These are phyloP conservation scores for Candida cerambycidarum DNA, from an alignment of 805 yeast species.

Conservation along the genomic window DNA sequence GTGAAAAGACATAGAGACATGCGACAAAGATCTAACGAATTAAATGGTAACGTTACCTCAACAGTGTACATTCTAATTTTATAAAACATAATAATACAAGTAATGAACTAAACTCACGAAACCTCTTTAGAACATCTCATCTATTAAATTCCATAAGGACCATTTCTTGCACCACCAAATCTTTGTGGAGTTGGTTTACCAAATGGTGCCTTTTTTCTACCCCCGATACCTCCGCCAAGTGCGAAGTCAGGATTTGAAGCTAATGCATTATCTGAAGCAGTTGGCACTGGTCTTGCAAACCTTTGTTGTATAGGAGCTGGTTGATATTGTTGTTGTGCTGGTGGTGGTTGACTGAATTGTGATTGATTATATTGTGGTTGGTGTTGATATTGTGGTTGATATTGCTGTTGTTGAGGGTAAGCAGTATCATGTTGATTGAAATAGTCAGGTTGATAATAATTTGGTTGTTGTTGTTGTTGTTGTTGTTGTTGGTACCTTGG, in stretches of 20 bases:
- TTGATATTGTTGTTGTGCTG: slow-evolving; percentile 15
- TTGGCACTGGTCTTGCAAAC: slow-evolving; percentile 22
- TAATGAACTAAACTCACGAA: not conserved
- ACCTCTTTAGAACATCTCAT: not conserved
- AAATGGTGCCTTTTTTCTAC: slow-evolving; percentile 13
- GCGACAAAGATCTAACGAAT: too few relatives aligned
- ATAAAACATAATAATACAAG: slow-evolving; percentile 8
- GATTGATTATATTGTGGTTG: slow-evolving; percentile 17
- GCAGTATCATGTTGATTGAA: slow-evolving; percentile 17
- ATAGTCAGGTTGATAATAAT: slow-evolving; percentile 17
- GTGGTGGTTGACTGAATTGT: slow-evolving; percentile 17
- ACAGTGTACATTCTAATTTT: slow-evolving; percentile 38
- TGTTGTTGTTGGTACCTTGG: slow-evolving; percentile 48
- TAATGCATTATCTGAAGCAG: slow-evolving; percentile 39
- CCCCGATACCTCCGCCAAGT: slow-evolving; percentile 21
- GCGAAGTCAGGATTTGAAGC: slow-evolving; percentile 42
- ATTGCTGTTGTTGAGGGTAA: slow-evolving; percentile 20
- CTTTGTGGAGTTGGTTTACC: slow-evolving; percentile 4
- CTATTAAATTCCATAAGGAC: slow-evolving; percentile 21
- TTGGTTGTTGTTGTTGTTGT: slow-evolving; percentile 27
- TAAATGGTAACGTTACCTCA: too few relatives aligned
- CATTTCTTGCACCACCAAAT: slow-evolving; percentile 19
- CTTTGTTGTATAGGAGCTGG: slow-evolving; percentile 11
- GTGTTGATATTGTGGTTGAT: slow-evolving; percentile 21
- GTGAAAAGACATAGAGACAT: not conserved